Evolutionary conservation across 768 basidiomycete genomes (phyloP).

Genomic region (Termitomyces sp.): DNA sequence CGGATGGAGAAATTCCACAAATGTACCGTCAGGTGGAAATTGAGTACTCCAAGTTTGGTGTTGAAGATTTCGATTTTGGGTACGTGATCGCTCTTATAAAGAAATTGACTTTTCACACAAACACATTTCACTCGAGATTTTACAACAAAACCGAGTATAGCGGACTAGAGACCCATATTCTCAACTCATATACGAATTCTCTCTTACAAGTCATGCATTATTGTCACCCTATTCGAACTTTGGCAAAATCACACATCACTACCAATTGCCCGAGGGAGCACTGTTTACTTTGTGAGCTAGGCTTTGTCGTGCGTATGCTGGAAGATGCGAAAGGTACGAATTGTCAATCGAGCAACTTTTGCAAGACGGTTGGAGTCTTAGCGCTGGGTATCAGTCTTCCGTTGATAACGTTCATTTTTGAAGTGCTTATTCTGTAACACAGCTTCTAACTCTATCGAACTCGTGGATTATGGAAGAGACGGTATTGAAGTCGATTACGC

Average conservation of each 20-base stretch:
- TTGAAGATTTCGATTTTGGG: slow-evolving; percentile 99
- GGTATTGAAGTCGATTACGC: slow-evolving; percentile 72
- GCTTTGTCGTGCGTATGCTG: slow-evolving; percentile 92
- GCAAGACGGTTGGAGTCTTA: slow-evolving; percentile 85
- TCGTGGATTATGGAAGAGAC: slow-evolving; percentile 86
- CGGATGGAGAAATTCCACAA: slow-evolving; percentile 62
- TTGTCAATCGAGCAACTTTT: slow-evolving; percentile 97
- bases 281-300: slow-evolving; percentile 92
- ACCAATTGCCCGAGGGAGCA: slow-evolving; percentile 87
- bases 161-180: slow-evolving; percentile 94
- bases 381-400: slow-evolving; percentile 60
- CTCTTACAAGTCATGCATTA: slow-evolving; percentile 91
- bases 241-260: slow-evolving; percentile 91
- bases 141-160: slow-evolving; percentile 91
- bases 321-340: slow-evolving; percentile 93
- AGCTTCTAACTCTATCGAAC: slow-evolving; percentile 78
- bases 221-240: slow-evolving; percentile 64
- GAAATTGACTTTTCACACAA: background rate
- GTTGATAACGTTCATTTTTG: slow-evolving; percentile 6
- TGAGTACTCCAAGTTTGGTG: slow-evolving; percentile 97
- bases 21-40: slow-evolving; percentile 94
- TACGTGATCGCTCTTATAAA: slow-evolving; percentile 27
- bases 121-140: slow-evolving; percentile 49
- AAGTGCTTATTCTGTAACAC: background rate
- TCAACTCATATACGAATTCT: slow-evolving; percentile 95